Base-by-base conservation (phyloP, 176 grass and related monocot species). In the Bolboschoenus planiculmis region DNA sequence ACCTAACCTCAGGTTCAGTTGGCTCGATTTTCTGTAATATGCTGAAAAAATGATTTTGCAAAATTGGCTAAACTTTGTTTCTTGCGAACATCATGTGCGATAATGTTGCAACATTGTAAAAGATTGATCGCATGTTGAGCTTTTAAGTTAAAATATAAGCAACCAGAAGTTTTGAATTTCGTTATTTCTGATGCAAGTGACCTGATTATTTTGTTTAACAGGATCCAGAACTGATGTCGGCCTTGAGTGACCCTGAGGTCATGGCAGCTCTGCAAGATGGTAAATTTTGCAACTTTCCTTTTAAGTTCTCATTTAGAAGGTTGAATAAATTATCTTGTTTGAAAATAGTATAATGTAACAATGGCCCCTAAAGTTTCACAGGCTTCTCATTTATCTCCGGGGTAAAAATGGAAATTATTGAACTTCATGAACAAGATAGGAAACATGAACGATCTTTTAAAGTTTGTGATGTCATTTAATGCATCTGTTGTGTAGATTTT, bases 201-300 rank as follows among this genome's bases (percentile, higher is more conserved):
- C 27, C 0, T 53, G 46, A 77, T 77, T 77, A 39, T 78, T 27
- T 9, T 88, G 4, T 88, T 34, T 46, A 84, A 85, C 82, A 97
- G 92, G 90, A 97, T 81, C 92, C 95, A 78, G 92, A 94, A 33
- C 85, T 94, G 71, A 97, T 94, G 95, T 63, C 92, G 54, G 92
- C 90, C 46, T 92, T 97, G 42, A 67, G 90, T 82, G 95, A 97
- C 68, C 95, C 92, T 34, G 95, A 97, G 88, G 80, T 94, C 27
- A 97, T 92, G 92, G 87, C 85, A 40, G 95, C 95, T 61, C 88
- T 97, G 73, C 95, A 97, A 92, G 95, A 94, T 68, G 92, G 95
- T 97, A 94, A 16, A 87, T 87, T 43, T 53, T 77, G 27, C 3
- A 46, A 36, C 2, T 5, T 63, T 16, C 6, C 65, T 78, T 20